Evolutionary conservation across 768 basidiomycete species (phyloP), one percentile per base, ranked within the genome.

Genomic region (Glaciozyma antarctica): DNA sequence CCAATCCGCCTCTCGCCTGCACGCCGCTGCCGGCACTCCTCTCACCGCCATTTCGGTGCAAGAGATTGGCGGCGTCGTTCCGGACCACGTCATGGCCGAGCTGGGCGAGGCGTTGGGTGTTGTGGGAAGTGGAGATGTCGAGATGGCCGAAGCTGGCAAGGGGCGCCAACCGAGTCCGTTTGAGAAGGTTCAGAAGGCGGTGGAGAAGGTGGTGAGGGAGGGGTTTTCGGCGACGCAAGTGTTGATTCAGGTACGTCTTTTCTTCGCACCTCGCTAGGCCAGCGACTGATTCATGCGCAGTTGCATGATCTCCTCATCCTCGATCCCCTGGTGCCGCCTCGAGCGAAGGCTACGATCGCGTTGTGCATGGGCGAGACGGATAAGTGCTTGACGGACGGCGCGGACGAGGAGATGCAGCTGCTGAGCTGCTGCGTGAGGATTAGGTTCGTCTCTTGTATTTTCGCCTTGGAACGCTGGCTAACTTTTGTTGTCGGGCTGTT

Each of bases 61-160:
- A 76, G 95, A 99, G 77, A 98, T 98, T 62, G 93, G 93, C 0
- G 95, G 95, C 0, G 88, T 95, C 30, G 90, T 97, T 0, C 95
- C 94, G 0, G 84, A 85, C 67, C 65, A 73, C 17, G 82, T 88
- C 2, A 82, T 98, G 54, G 78, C 82, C 21, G 80, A 82, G 55
- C 85, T 98, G 66, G 87, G 86, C 0, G 74, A 76, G 22, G 81
- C 84, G 0, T 75, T 97, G 30, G 92, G 92, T 4, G 79, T 97
- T 21, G 71, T 73, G 22, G 80, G 76, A 24, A 44, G 9, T 6
- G 66, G 38, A 19, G 84, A 82, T 78, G 81, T 82, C 56, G 79
- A 85, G 53, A 83, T 84, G 62, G 74, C 76, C 54, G 81, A 82
- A 63, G 76, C 59, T 21, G 63, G 67, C 6, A 43, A 57, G 30